phyloP scores from a whole-genome alignment of 108 stramenopile species.

The Cyclotella choctawhatcheeana region DNA sequence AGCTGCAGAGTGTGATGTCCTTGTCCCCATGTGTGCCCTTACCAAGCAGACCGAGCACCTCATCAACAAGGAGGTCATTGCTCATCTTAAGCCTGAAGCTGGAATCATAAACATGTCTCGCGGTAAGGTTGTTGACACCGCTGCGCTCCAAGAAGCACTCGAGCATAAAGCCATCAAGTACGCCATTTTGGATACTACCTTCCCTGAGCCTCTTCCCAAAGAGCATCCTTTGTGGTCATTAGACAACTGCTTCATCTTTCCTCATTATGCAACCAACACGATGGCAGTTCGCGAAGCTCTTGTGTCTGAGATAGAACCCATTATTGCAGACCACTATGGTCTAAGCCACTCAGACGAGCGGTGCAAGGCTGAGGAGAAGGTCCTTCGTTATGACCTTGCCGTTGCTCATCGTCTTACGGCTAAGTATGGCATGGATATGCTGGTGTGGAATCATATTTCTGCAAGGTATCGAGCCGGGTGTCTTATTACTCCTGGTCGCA shows the following conservation, averaged over 20 bases:
- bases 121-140: slow-evolving; percentile 66
- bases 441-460: slow-evolving; percentile 81
- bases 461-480: slow-evolving; percentile 52
- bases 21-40: slow-evolving; percentile 59
- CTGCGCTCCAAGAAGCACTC: slow-evolving; percentile 50
- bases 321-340: slow-evolving; percentile 53
- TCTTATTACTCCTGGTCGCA: slow-evolving; percentile 65
- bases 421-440: slow-evolving; percentile 67
- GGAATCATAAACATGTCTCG: slow-evolving; percentile 67
- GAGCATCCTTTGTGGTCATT: slow-evolving; percentile 57
- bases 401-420: slow-evolving; percentile 56
- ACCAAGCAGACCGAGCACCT: slow-evolving; percentile 48
- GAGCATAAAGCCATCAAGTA: slow-evolving; percentile 47
- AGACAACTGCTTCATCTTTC: slow-evolving; percentile 59
- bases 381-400: slow-evolving; percentile 49
- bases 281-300: slow-evolving; percentile 58
- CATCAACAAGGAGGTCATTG: slow-evolving; percentile 45
- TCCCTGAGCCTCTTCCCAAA: slow-evolving; percentile 62
- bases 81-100: slow-evolving; percentile 19
- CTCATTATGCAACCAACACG: slow-evolving; percentile 73
- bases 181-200: slow-evolving; percentile 68
- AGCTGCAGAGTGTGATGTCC: slow-evolving; percentile 49
- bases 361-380: slow-evolving; percentile 39
- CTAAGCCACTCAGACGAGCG: slow-evolving; percentile 39
- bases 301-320: slow-evolving; percentile 59